A percentile compares a stretch with the other conserved stretches of the same genome.
phyloP scores from a whole-genome alignment of 163 green algal genomes.

The Prototheca cutis region DNA sequence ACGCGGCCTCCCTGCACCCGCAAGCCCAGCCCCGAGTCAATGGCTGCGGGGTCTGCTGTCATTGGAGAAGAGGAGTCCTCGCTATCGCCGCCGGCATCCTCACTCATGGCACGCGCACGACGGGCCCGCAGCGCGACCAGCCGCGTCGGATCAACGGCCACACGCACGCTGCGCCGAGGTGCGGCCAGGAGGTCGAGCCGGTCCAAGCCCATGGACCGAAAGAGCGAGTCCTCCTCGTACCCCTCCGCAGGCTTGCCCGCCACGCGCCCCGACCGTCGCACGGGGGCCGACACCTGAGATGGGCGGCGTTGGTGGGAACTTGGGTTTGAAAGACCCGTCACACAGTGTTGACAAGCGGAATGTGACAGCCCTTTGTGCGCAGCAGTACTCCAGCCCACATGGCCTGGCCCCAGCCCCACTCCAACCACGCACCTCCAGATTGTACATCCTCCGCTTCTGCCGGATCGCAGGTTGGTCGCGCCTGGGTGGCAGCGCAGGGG shows the following conservation, averaged over 20 bases:
- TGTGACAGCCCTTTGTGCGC: too few species aligned
- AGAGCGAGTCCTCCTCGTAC: background rate
- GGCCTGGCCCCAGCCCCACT: too few species aligned
- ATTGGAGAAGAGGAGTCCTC: too few species aligned
- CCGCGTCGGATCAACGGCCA: background rate
- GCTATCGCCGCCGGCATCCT: background rate
- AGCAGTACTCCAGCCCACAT: too few species aligned
- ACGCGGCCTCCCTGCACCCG: slow-evolving; percentile 49
- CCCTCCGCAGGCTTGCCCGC: background rate
- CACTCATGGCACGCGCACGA: background rate
- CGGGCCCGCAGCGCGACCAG: background rate
- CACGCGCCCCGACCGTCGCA: background rate
- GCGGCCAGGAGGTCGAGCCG: background rate
- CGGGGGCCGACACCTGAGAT: background rate
- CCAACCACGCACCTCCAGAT: too few species aligned
- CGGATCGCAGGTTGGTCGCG: too few species aligned
- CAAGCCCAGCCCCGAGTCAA: background rate
- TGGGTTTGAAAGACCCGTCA: too few species aligned
- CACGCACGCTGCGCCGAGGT: background rate
- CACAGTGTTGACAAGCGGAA: too few species aligned
- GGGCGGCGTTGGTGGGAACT: too few species aligned
- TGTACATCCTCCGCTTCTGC: too few species aligned
- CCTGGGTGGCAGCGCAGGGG: too few species aligned
- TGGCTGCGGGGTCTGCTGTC: too few species aligned
- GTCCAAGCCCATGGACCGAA: background rate